These are phyloP conservation scores for Perkinsus marinus DNA, from an alignment of 169 alveolate genomes.

Conservation along the genomic window DNA sequence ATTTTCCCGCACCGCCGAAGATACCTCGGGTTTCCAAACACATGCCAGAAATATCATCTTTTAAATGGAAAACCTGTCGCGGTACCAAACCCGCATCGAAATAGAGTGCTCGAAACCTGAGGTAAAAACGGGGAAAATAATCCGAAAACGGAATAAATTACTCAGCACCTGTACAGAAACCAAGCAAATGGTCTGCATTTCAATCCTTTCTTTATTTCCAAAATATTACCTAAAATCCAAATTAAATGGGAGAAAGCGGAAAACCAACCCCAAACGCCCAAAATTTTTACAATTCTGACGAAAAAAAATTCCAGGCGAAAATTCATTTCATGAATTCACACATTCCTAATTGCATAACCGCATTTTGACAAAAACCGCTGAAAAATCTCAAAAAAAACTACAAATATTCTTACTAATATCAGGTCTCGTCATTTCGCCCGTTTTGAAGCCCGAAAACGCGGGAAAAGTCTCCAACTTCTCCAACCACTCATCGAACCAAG, in stretches of 20 bases:
- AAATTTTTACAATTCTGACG: too few species aligned
- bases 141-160: not conserved
- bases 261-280: too few species aligned
- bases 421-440: not conserved
- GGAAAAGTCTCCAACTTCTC: not conserved
- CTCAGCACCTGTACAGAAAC: slow-evolving; percentile 12
- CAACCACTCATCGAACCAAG: not conserved
- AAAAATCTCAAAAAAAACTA: not conserved
- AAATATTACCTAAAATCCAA: not conserved
- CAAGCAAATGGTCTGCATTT: slow-evolving; percentile 25
- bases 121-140: not conserved
- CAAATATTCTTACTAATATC: not conserved
- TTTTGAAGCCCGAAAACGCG: not conserved
- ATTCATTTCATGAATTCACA: too few species aligned
- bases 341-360: too few species aligned
- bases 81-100: not conserved
- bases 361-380: too few species aligned
- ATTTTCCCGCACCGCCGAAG: not conserved
- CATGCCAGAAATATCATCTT: not conserved
- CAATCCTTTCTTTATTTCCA: slow-evolving; percentile 1
- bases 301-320: too few species aligned
- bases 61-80: not conserved
- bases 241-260: too few species aligned
- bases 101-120: not conserved
- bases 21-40: not conserved